phyloP scores from a whole-genome alignment of 768 basidiomycete species.

The Xanthoconium purpureum region DNA sequence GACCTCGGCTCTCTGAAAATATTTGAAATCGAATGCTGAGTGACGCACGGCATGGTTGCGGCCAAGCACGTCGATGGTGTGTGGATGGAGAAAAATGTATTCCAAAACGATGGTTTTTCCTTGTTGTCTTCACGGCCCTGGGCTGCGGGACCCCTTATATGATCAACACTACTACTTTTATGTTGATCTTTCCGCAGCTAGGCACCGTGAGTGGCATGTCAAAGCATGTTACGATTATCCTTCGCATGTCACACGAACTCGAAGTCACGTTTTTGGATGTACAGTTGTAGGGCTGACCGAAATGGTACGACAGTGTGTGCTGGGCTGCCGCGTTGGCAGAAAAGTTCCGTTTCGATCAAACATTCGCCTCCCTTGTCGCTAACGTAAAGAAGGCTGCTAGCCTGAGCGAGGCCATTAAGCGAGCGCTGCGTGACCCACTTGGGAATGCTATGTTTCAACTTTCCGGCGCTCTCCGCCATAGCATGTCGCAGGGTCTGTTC shows the following conservation, averaged over 20 bases:
- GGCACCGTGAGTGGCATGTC: background rate
- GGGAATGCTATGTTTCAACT: background rate
- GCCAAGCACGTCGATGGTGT: background rate
- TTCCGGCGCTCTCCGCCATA: background rate
- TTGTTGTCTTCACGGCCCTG: background rate
- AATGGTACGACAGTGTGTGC: background rate
- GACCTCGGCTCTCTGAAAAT: no score
- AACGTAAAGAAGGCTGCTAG: constrained; percentile 3
- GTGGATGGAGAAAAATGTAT: background rate
- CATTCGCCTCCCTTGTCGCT: background rate
- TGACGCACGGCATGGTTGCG: background rate
- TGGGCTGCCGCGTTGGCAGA: background rate
- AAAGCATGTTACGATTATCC: background rate
- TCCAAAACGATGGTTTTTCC: background rate
- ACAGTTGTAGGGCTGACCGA: background rate
- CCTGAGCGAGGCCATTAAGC: background rate
- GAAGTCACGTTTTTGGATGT: background rate
- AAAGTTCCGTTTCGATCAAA: background rate
- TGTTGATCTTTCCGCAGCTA: background rate
- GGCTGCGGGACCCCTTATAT: background rate
- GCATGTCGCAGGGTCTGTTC: background rate
- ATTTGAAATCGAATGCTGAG: background rate
- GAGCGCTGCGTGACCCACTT: constrained; percentile 3
- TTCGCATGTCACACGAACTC: background rate
- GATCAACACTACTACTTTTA: background rate